These are phyloP conservation scores for Wickerhamomyces rabaulensis DNA, from an alignment of 805 yeast genomes.

Conservation along the genomic window DNA sequence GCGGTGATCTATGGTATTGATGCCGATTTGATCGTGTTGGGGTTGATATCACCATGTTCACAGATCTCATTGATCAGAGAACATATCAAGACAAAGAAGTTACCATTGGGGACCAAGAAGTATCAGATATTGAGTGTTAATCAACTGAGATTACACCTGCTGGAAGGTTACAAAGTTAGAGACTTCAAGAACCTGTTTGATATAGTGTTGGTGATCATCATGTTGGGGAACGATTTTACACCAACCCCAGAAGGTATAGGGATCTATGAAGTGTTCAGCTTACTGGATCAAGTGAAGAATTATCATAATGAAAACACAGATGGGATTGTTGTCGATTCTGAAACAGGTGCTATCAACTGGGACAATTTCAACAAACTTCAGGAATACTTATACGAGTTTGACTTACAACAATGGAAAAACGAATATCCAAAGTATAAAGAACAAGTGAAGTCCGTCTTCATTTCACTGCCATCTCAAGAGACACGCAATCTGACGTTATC, in stretches of 20 bases:
- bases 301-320: slow-evolving; percentile 29
- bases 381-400: slow-evolving; percentile 1
- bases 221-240: slow-evolving; percentile 93
- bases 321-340: not conserved
- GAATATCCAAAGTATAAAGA: not conserved
- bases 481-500: slow-evolving; percentile 31
- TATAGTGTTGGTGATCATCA: slow-evolving; percentile 78
- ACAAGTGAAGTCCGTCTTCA: not conserved
- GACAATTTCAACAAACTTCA: slow-evolving; percentile 24
- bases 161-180: slow-evolving; percentile 41
- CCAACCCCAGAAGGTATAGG: slow-evolving; percentile 90
- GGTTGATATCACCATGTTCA: slow-evolving; percentile 78
- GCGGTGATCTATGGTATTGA: slow-evolving; percentile 91
- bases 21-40: slow-evolving; percentile 90
- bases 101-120: slow-evolving; percentile 57
- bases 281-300: slow-evolving; percentile 33
- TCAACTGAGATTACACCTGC: slow-evolving; percentile 76
- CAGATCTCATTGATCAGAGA: slow-evolving; percentile 85
- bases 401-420: slow-evolving; percentile 24
- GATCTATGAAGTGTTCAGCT: slow-evolving; percentile 61
- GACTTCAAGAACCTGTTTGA: slow-evolving; percentile 51
- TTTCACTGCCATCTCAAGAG: not conserved
- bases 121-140: slow-evolving; percentile 59
- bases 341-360: not conserved
- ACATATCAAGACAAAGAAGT: slow-evolving; percentile 36